Evolutionary conservation across 148 eudicot genomes (phyloP).

Genomic region (Camellia japonica): DNA sequence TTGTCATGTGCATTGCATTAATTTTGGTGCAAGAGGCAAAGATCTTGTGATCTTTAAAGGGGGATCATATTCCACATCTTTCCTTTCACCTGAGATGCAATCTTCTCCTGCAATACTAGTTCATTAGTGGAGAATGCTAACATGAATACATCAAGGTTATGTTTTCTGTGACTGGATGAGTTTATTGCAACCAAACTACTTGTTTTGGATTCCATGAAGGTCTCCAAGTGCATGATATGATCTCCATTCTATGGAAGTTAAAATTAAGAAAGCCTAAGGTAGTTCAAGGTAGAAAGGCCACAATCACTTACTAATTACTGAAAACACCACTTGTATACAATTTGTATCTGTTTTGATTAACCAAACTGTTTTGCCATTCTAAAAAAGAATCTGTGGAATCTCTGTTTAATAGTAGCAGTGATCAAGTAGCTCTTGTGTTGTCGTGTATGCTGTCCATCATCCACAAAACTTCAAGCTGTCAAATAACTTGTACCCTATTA

Average conservation of each 20-base stretch:
- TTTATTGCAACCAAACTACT: too few relatives aligned
- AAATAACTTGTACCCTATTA: neutral
- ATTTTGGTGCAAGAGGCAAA: too few relatives aligned
- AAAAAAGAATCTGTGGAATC: neutral
- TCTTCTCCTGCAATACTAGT: too few relatives aligned
- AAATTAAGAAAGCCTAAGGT: neutral
- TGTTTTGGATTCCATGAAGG: neutral
- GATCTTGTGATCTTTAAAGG: too few relatives aligned
- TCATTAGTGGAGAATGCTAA: neutral
- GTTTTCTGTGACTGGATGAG: too few relatives aligned
- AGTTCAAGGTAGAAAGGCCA: too few relatives aligned
- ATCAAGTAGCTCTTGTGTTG: neutral
- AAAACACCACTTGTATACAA: neutral
- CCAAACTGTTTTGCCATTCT: neutral
- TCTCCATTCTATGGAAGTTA: neutral
- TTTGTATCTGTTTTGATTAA: neutral
- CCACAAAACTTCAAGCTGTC: neutral
- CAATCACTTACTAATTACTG: too few relatives aligned
- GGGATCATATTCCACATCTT: too few relatives aligned
- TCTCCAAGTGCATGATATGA: neutral
- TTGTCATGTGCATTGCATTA: too few relatives aligned
- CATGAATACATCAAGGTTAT: too few relatives aligned
- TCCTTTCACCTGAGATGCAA: too few relatives aligned
- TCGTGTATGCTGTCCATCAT: neutral
- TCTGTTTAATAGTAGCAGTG: neutral